Evolutionary conservation across 78 protist genomes (phyloP).

Genomic region (Creolimax fragrantissima): DNA sequence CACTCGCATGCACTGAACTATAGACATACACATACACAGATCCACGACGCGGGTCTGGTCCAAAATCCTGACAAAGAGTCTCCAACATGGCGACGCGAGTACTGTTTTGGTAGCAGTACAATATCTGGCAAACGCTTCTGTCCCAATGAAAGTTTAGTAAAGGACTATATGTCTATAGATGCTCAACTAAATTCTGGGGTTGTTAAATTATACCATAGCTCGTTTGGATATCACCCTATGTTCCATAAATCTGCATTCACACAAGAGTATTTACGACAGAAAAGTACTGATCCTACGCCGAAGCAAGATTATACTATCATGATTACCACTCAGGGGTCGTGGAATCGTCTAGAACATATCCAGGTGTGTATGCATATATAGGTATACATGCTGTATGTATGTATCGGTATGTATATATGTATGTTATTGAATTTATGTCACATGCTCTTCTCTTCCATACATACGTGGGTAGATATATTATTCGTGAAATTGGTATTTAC

Average conservation of each 20-base stretch:
- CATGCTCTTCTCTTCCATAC: too few species aligned
- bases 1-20: neutral
- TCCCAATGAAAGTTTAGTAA: neutral
- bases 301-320: neutral
- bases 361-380: too few species aligned
- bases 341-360: constrained; percentile 9
- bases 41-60: neutral
- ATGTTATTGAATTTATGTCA: too few species aligned
- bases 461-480: too few species aligned
- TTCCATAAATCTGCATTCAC: neutral
- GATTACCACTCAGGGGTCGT: constrained; percentile 22
- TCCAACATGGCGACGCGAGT: neutral
- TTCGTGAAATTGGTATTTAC: too few species aligned
- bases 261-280: neutral
- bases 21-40: neutral
- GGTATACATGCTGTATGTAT: too few species aligned
- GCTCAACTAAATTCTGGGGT: neutral
- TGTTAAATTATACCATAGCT: neutral
- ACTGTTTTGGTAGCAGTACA: neutral
- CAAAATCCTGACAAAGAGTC: neutral
- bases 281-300: neutral
- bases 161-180: neutral
- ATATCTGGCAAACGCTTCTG: neutral
- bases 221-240: neutral
- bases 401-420: too few species aligned